Percentiles rank a stretch among this genome's conserved stretches.
Conservation (phyloP, 495 filamentous ascomycete species). For the Neurospora sp. region DNA sequence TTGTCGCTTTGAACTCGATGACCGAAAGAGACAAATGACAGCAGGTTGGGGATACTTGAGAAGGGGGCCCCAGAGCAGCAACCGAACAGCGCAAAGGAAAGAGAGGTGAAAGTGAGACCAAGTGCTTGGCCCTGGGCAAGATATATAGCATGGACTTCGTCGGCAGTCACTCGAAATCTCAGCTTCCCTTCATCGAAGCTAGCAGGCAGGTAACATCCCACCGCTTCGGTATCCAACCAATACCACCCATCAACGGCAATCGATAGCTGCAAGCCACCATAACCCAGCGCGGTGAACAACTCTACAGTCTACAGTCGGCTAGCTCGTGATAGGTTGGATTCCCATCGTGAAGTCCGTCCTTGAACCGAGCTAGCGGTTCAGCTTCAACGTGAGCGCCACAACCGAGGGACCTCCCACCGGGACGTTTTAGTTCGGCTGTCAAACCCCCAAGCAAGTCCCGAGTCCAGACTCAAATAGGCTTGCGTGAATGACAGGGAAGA, state of each 20-base stretch:
- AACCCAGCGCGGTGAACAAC: background rate
- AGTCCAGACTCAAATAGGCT: background rate
- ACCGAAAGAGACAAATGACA: no score
- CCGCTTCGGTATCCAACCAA: background rate
- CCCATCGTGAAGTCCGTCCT: background rate
- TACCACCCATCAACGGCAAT: background rate
- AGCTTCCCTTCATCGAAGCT: background rate
- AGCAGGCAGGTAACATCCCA: background rate
- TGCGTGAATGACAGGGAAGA: background rate
- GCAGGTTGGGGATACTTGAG: no score
- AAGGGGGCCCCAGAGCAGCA: no score
- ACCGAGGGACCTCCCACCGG: background rate
- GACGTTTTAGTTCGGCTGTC: background rate
- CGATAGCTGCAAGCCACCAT: background rate
- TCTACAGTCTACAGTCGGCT: background rate
- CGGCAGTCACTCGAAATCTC: no score
- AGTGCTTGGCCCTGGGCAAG: no score
- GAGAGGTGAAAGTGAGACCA: no score
- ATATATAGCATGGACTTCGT: no score
- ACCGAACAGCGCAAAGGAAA: no score
- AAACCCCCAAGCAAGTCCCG: background rate
- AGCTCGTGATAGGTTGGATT: background rate
- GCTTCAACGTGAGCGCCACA: background rate
- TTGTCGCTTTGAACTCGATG: background rate
- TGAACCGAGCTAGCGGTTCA: background rate